A percentile compares a stretch with the other conserved stretches of the same genome.
Conservation (phyloP, 345 rosid genomes). For the Microcos paniculata region DNA sequence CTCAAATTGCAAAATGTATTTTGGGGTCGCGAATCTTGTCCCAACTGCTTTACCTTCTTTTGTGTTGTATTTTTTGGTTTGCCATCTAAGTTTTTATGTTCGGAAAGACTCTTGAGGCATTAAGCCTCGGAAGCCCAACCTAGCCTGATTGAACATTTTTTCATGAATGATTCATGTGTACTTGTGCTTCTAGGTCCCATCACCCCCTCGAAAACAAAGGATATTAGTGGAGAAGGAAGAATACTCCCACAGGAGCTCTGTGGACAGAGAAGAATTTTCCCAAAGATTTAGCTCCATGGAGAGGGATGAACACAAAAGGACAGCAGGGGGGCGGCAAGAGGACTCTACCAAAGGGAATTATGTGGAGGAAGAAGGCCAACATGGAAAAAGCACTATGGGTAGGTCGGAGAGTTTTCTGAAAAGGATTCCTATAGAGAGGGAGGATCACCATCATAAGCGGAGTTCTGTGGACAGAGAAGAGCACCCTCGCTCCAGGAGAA, state of each 20-base stretch:
- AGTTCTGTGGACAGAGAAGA: conserved; percentile 35
- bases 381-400: conserved; percentile 16
- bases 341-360: neutral
- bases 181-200: conserved; percentile 60
- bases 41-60: conserved; percentile 2
- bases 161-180: neutral
- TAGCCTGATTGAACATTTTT: neutral
- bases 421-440: conserved; percentile 16
- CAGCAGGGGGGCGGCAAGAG: conserved; percentile 31
- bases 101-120: neutral
- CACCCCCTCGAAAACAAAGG: conserved; percentile 72
- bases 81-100: neutral
- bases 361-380: conserved; percentile 23
- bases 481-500: conserved; percentile 16
- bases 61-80: neutral
- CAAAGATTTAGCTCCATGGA: conserved; percentile 18
- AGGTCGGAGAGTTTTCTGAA: conserved; percentile 26
- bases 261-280: conserved; percentile 22
- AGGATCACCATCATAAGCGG: conserved; percentile 21
- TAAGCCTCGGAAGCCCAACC: neutral
- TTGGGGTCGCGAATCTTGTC: neutral
- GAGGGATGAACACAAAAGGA: conserved; percentile 44
- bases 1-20: neutral
- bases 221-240: conserved; percentile 40
- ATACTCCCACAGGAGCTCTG: conserved; percentile 28